A percentile compares a stretch with the other conserved stretches of the same genome.
These are phyloP conservation scores for Geosmithia flava DNA, from an alignment of 2,329 filamentous ascomycete genomes.

Conservation along the genomic window DNA sequence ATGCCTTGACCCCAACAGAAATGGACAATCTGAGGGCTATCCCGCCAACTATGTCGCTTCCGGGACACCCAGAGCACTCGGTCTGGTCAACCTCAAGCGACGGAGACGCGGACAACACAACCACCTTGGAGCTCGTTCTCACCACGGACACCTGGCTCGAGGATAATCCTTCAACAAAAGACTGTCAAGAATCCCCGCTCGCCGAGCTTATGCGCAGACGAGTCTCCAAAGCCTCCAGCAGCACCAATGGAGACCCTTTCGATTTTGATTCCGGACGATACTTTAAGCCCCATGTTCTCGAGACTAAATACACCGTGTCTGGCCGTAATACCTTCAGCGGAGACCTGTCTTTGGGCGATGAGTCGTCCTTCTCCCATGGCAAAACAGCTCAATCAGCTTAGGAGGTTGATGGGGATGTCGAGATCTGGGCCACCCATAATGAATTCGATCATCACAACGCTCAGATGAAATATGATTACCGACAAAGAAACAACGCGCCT, in stretches of 20 bases:
- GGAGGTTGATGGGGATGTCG: constrained; percentile 26
- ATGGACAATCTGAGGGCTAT: too few species aligned
- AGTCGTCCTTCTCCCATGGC: too few species aligned
- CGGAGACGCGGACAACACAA: constrained; percentile 1
- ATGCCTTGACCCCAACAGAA: too few species aligned
- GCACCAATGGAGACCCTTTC: constrained; percentile 29
- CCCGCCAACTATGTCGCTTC: too few species aligned
- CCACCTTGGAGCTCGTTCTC: constrained; percentile 3
- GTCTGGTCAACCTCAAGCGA: constrained; percentile 13
- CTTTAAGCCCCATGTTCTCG: too few species aligned
- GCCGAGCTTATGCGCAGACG: constrained; percentile 1
- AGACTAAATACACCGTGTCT: too few species aligned
- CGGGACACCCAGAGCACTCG: constrained; percentile 1
- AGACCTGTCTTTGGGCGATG: too few species aligned
- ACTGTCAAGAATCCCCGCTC: background rate
- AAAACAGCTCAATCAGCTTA: constrained; percentile 24
- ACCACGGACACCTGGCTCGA: background rate
- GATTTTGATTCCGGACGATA: constrained; percentile 24
- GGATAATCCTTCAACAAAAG: too few species aligned
- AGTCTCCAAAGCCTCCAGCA: constrained; percentile 18
- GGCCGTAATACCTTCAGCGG: too few species aligned
- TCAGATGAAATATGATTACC: too few species aligned
- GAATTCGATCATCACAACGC: too few species aligned
- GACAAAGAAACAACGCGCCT: too few species aligned
- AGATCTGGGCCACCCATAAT: constrained; percentile 13